Base-by-base conservation (phyloP, 495 filamentous ascomycete genomes). In the Xylona heveae region DNA sequence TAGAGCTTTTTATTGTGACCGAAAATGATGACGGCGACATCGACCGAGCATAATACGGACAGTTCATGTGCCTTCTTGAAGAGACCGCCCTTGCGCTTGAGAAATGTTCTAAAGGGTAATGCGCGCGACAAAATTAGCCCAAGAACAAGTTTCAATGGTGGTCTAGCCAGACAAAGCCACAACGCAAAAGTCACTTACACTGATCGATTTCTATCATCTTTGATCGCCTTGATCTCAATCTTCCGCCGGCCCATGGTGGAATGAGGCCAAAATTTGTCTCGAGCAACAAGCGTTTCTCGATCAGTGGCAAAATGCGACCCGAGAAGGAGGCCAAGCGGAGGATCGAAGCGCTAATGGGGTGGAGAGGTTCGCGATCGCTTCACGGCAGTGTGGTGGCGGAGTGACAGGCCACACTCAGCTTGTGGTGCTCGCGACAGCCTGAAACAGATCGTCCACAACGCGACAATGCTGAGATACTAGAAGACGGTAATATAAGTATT, bases 11-110 rank as follows among this genome's bases (percentile, higher is more conserved):
- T 95, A 54, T 95, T 95, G 52, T 76, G 78, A 41, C 84, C 84
- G 48, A 94, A 95, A 42, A 97, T 94, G 43, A 97, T 84, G 37
- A 97, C 88, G 17, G 90, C 88, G 41, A 97, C 85, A 54, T 97
- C 90, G 44, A 97, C 88, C 28, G 81, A 92, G 52, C 88, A 97
- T 38, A 97, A 72, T 25, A 95, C 88, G 38, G 85, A 92, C 16
- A 97, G 66, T 63, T 97, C 88, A 57, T 97, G 81, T 34, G 88
- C 88, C 66, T 97, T 97, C 68, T 97, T 97, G 66, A 97, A 95
- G 16, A 97, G 64, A 44, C 88, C 88, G 42, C 85, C 88, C 57
- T 97, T 97, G 55, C 88, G 78, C 61, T 97, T 97, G 34, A 97
- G 61, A 52, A 97, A 97, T 20, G 88, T 97, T 36, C 90, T 94